phyloP scores from a whole-genome alignment of 2,329 filamentous ascomycete species.

The Phoma herbarum region DNA sequence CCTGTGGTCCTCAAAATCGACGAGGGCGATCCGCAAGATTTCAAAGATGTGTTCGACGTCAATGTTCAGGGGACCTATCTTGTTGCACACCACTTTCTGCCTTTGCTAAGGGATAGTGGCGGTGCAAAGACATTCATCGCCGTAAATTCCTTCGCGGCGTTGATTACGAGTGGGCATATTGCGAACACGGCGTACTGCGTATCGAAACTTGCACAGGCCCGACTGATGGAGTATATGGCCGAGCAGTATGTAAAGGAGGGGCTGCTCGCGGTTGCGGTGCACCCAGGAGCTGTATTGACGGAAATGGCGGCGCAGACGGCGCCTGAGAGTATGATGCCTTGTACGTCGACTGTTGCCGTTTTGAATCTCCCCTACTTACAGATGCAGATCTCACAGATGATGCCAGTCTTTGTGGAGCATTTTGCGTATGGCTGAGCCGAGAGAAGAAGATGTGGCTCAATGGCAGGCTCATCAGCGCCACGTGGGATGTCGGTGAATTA shows the following conservation, averaged over 20 bases:
- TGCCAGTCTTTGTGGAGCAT: slow-evolving; percentile 41
- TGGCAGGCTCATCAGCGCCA: slow-evolving; percentile 39
- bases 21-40: too few relatives aligned
- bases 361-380: background rate
- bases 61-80: slow-evolving; percentile 52
- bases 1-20: slow-evolving; percentile 46
- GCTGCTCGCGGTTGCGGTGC: slow-evolving; percentile 37
- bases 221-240: slow-evolving; percentile 37
- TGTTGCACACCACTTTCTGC: slow-evolving; percentile 49
- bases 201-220: slow-evolving; percentile 41
- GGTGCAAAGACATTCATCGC: slow-evolving; percentile 38
- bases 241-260: slow-evolving; percentile 39
- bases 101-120: slow-evolving; percentile 31
- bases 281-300: slow-evolving; percentile 44
- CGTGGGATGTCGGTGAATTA: slow-evolving; percentile 45
- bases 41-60: slow-evolving; percentile 49
- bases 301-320: slow-evolving; percentile 38
- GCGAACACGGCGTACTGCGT: slow-evolving; percentile 50
- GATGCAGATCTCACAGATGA: slow-evolving; percentile 41
- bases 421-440: slow-evolving; percentile 44
- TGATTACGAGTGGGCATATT: slow-evolving; percentile 51
- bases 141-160: slow-evolving; percentile 43
- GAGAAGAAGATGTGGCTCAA: slow-evolving; percentile 46
- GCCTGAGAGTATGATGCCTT: slow-evolving; percentile 38
- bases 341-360: slow-evolving; percentile 25